Base-by-base conservation (phyloP, 2,329 filamentous ascomycete genomes). In the Colletotrichum trifolii region DNA sequence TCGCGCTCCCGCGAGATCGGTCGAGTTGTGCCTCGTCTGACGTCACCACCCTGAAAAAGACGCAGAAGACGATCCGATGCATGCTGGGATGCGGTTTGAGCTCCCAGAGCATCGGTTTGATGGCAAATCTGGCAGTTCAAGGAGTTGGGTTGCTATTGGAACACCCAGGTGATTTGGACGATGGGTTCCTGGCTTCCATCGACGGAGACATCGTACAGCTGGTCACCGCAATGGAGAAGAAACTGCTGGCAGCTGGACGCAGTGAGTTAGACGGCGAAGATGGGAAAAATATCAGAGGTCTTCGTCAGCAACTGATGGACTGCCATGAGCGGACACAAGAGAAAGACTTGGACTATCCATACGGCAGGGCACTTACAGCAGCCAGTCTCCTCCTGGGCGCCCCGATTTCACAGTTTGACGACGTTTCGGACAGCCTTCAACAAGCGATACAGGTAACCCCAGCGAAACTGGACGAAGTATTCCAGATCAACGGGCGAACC, bases 181-280 rank as follows among this genome's bases (percentile, higher is more conserved):
- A 50, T 11, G 35, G 42, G 6, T 48, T 46, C 2, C 12, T 71
- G 36, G 67, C 66, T n/a, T 66, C 68, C 25, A 55, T 71, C 9
- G 70, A 71, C 15, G 76, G 74, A 2, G 75, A 77, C 46, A 70
- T 78, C 42, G 73, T 78, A 12, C 77, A 78, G 67, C 69, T 74
- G 8, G 67, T 76, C 36, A 78, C 77, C 5, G 76, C 75, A 2
- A 69, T 78, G 6, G 74, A 78, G 60, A 78, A 78, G 60, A 68
- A 61, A 7, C 59, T 75, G 42, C 62, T 70, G 12, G 58, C 66
- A 2, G 52, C 68, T 10, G 67, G 69, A 1, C 72, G 73, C 25
- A 48, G 59, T 4, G 54, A 70, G 17, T 45, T 68, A 1, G 42
- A 71, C 9, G 63, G 67, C n/a, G 54, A 67, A 0, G 66, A 69